A percentile compares a stretch with the other conserved stretches of the same genome.
Conservation (phyloP, 2,329 filamentous ascomycete genomes). For the Didymella glomerata region DNA sequence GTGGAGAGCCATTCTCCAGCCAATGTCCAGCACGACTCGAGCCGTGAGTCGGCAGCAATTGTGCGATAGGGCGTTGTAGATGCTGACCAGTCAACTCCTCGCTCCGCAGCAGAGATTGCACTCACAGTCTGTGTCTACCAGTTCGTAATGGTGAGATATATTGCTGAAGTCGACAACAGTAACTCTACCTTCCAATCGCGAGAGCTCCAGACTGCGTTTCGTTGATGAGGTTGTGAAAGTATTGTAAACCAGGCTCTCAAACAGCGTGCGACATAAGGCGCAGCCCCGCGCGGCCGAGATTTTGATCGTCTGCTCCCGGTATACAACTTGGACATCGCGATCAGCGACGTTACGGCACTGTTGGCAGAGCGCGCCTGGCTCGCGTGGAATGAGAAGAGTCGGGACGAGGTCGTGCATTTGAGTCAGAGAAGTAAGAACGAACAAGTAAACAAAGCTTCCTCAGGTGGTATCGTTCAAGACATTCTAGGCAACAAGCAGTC, state of each 20-base stretch:
- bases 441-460: background rate
- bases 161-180: background rate
- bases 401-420: background rate
- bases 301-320: background rate
- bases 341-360: background rate
- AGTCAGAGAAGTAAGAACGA: background rate
- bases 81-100: too few relatives aligned
- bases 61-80: background rate
- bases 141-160: background rate
- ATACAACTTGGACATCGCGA: background rate
- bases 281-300: background rate
- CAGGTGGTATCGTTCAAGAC: background rate
- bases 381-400: background rate
- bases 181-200: background rate
- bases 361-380: background rate
- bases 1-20: too few relatives aligned
- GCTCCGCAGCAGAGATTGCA: background rate
- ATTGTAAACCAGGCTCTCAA: background rate
- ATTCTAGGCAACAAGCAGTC: background rate
- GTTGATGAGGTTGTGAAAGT: background rate
- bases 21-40: too few relatives aligned
- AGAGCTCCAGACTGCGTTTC: background rate
- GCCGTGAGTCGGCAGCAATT: background rate
- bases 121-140: background rate
- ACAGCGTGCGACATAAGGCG: background rate